Base-by-base conservation (phyloP, 2,329 filamentous ascomycete species). In the Mycosphaerella sp. region DNA sequence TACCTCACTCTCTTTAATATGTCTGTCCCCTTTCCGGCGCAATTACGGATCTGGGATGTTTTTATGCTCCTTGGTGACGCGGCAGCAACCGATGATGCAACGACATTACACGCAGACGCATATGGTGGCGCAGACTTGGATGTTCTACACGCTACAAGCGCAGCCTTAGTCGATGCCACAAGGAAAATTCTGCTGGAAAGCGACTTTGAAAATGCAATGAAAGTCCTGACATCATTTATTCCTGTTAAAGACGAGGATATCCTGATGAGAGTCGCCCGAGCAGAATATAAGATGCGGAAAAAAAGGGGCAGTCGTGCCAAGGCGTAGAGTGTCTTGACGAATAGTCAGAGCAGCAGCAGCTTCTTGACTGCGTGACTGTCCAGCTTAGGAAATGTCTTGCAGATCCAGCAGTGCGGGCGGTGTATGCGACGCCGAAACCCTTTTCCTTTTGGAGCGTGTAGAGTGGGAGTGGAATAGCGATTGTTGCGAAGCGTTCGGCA, bases 201-300 rank as follows among this genome's bases (percentile, higher is more conserved):
- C 14, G 93, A 98, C 67, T 98, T 97, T 69, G 93, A 98, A 68
- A 95, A 94, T 64, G 87, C 87, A 41, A 98, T 98, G 93, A 97
- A 96, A 73, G 86, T 90, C 6, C 75, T 98, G 56, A 97, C 93
- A 27, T 89, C 86, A 50, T 95, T 88, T 82, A 85, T 97, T 40
- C 89, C 91, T 16, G 85, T 98, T 67, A 89, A 89, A 70, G 91
- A 98, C 63, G 89, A 95, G 65, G 89, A 97, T 67, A 71, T 95
- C 52, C 77, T 98, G 63, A 95, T 98, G 88, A 85, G 84, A 62
- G 88, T 96, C 52, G 84, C 89, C 21, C 85, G 85, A 65, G 83
- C 87, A 12, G 91, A 97, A 72, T 96, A 87, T 80, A 95, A 87
- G 73, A 72, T 80, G 63, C 74, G 79, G 67, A 72, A 78, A 75